Evolutionary conservation across 495 filamentous ascomycete genomes (phyloP), one percentile per base, ranked within the genome.

Genomic region (Hyaloscypha finlandica): DNA sequence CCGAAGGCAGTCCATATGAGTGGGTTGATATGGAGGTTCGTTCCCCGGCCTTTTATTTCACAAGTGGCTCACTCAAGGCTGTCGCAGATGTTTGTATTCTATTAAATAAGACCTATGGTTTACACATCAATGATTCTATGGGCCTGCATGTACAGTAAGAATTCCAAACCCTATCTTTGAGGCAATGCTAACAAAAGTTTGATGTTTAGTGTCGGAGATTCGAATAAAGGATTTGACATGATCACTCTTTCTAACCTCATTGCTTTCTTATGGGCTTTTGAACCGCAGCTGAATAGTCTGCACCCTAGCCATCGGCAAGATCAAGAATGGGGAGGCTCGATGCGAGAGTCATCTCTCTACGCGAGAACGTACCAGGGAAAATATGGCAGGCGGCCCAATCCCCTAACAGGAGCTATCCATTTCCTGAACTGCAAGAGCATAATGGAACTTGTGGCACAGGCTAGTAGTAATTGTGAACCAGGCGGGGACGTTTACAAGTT

Each of bases 241-340:
- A 56, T 63, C 2, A 71, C 69, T 0, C 39, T 78, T 2, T 76
- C 74, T 45, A 78, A 77, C n/a, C 54, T 80, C 2, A 64, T 74
- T 6, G 65, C 70, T 8, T 75, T 81, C 19, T 63, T 77, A 4
- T 80, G 74, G 65, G 75, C 77, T 14, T 77, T 77, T 33, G 78
- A 80, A 53, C 76, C 74, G 0, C 72, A 74, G 51, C 25, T 82
- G 11, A 74, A 77, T 32, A 69, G 66, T 16, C 60, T 83, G 0
- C 80, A 82, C 64, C 61, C 69, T 2, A 37, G 8, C 1, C 1
- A 48, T 22, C 48, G 68, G 16, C 16, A 29, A 5, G 19, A 37
- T 30, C 12, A 0, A 8, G 19, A 6, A 22, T 68, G 31, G 33
- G 30, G 22, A 19, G 1, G 3, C 0, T 32, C 61, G 0, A 65